Evolutionary conservation across 495 filamentous ascomycete genomes (phyloP), one percentile per base, ranked within the genome.

Genomic region (Podospora pseudopauciseta): DNA sequence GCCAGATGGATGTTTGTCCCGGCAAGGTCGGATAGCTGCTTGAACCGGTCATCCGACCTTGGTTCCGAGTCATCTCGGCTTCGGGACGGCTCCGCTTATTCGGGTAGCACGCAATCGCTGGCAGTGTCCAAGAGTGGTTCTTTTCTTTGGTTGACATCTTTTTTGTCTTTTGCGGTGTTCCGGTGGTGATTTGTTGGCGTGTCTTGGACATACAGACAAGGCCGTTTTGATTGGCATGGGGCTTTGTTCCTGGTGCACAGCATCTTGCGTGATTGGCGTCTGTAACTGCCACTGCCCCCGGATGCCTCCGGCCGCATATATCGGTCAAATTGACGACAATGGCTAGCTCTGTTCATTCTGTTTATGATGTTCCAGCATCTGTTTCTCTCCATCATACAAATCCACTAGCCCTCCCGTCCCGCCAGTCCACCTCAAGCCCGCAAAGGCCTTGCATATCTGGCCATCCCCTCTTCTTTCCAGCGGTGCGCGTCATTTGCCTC

Each of bases 81-180:
- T 49, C 39, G 39, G 39, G 15, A 18, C 39, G 39, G 7, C 39
- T 49, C 39, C 39, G 39, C 39, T 49, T 49, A 49, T 16, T 49
- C 39, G 13, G 39, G 39, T 11, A 49, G 39, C 39, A 49, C 39
- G 39, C 39, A 49, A 49, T 49, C 39, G 15, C 7, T 65, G 26
- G 69, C 23, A n/a, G 66, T 64, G 16, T 28, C 18, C n/a, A 19
- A n/a, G 69, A 23, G 23, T 49, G 1, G 5, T 49, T 49, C 3
- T 32, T 49, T 16, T 49, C 39, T 6, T 49, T 11, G 39, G 39
- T 18, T 49, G 9, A 49, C 9, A 49, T 49, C 39, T 2, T 49
- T 49, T 49, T 16, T 49, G 23, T 23, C 9, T 16, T 49, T 49
- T 16, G 39, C 7, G 39, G 7, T 49, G 9, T 49, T 49, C 34